Evolutionary conservation across 116 monocot species (phyloP), one percentile per base, ranked within the genome.

Genomic region (Trichopus zeylanicus): DNA sequence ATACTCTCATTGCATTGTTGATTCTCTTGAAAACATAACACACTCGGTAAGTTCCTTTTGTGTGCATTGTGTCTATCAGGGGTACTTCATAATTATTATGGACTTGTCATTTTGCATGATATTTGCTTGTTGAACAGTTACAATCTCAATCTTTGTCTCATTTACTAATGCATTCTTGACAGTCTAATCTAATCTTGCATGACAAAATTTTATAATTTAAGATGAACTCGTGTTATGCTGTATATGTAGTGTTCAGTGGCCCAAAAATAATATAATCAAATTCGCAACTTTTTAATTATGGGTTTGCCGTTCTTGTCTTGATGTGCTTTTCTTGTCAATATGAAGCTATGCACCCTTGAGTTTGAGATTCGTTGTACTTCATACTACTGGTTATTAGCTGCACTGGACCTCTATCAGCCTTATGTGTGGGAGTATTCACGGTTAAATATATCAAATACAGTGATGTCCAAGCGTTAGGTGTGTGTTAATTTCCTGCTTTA

Each of bases 371-470:
- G 97, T 2, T 84, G 97, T 49, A 76, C 91, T 70, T 97, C 97
- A 39, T 97, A 97, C 66, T 97, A 97, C 56, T 97, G 97, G 95
- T 51, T 97, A 53, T 56, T 97, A 26, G 70, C 71, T 57, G 97
- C 78, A 5, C 64, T 97, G 55, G 72, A 70, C 24, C 84, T 97
- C 61, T 97, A 97, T 57, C 81, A 97, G 55, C 97, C 97, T 19
- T 87, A 97, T 73, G 91, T 97, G 20, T 97, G 97, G 97, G 97
- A 97, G 49, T 97, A 97, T 64, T 87, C 91, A 42, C 77, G 97
- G 31, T 72, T 97, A 42, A 97, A 97, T 58, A 80, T 97, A 39
- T 87, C 97, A 23, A 97, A 97, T 55, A 88, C 81, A 38, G 84
- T 97, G 59, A 79, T 97, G 91, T 97, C 97, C 27, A 97, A 97